Evolutionary conservation across 1,284 basidiomycete genomes (phyloP).

Genomic region (Ceratobasidium sp.): DNA sequence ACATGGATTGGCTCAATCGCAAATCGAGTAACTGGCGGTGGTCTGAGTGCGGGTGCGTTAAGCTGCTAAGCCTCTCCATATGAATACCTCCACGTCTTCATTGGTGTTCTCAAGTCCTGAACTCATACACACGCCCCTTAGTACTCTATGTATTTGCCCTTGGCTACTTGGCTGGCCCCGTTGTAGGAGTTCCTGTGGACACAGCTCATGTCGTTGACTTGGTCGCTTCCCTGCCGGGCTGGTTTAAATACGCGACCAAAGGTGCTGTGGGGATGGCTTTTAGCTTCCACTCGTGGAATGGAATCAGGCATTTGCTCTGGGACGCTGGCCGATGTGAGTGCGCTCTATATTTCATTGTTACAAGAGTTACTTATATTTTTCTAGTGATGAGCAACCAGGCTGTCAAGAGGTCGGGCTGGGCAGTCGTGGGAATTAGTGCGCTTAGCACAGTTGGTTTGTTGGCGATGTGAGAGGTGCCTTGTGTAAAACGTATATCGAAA

Average conservation of each 20-base stretch:
- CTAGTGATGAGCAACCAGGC: constrained; percentile 83
- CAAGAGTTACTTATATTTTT: constrained; percentile 40
- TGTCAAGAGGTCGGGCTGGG: constrained; percentile 82
- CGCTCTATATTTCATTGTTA: not conserved
- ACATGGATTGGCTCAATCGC: constrained; percentile 89
- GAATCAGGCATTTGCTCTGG: constrained; percentile 92
- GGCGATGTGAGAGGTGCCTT: constrained; percentile 56
- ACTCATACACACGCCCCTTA: constrained; percentile 53
- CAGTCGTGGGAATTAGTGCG: constrained; percentile 83
- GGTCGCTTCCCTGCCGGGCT: constrained; percentile 73
- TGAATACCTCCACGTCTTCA: too few species aligned
- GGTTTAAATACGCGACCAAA: constrained; percentile 80
- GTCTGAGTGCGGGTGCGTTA: constrained; percentile 77
- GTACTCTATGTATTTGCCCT: constrained; percentile 91
- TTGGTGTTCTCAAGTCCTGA: not conserved
- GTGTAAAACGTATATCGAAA: not conserved
- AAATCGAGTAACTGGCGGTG: constrained; percentile 86
- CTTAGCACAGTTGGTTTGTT: constrained; percentile 75
- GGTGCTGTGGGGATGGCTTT: constrained; percentile 82
- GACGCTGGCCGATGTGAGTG: constrained; percentile 88
- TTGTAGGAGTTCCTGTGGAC: constrained; percentile 70
- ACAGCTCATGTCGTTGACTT: constrained; percentile 81
- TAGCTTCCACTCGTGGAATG: constrained; percentile 92
- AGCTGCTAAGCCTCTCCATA: constrained; percentile 7
- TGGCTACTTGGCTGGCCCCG: constrained; percentile 86